A percentile compares a stretch with the other conserved stretches of the same genome.
These are phyloP conservation scores for Picochlorum sp. DNA, from an alignment of 139 green algal genomes.

Conservation along the genomic window DNA sequence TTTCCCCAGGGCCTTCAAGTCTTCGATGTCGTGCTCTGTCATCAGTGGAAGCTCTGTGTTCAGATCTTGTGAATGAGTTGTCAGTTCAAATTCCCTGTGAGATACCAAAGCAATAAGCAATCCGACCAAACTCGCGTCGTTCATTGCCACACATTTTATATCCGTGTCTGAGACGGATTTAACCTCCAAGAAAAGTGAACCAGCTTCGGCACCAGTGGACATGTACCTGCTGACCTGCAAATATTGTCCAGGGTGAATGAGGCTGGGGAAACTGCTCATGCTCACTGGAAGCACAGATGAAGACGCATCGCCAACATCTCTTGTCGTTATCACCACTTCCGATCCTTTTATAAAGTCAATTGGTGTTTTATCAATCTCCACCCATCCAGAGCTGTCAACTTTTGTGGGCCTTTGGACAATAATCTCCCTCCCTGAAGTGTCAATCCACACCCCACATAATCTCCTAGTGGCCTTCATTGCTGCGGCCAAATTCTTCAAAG, in stretches of 20 bases:
- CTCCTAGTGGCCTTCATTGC: slow-evolving; percentile 47
- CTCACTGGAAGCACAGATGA: slow-evolving; percentile 42
- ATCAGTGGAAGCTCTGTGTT: slow-evolving; percentile 56
- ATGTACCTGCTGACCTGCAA: slow-evolving; percentile 75
- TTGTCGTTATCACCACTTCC: slow-evolving; percentile 50
- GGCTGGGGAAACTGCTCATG: slow-evolving; percentile 28
- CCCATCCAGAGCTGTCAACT: slow-evolving; percentile 46
- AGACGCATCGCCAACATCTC: slow-evolving; percentile 20
- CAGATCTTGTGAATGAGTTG: slow-evolving; percentile 3
- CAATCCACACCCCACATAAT: slow-evolving; percentile 70
- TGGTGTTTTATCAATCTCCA: slow-evolving; percentile 30
- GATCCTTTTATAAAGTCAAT: slow-evolving; percentile 6
- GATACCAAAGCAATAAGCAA: slow-evolving; percentile 54
- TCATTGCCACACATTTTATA: slow-evolving; percentile 51
- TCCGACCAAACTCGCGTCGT: slow-evolving; percentile 59
- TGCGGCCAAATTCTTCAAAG: slow-evolving; percentile 51
- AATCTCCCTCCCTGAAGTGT: slow-evolving; percentile 56
- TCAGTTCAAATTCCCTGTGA: background rate
- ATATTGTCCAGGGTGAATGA: slow-evolving; percentile 39
- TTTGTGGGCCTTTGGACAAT: slow-evolving; percentile 11
- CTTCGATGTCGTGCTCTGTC: slow-evolving; percentile 25
- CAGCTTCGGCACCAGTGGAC: slow-evolving; percentile 42
- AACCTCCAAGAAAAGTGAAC: slow-evolving; percentile 67
- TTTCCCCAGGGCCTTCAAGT: slow-evolving; percentile 18
- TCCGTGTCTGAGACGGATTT: background rate